phyloP scores from a whole-genome alignment of 2,329 filamentous ascomycete species.

The Exophiala lecanii-corni region DNA sequence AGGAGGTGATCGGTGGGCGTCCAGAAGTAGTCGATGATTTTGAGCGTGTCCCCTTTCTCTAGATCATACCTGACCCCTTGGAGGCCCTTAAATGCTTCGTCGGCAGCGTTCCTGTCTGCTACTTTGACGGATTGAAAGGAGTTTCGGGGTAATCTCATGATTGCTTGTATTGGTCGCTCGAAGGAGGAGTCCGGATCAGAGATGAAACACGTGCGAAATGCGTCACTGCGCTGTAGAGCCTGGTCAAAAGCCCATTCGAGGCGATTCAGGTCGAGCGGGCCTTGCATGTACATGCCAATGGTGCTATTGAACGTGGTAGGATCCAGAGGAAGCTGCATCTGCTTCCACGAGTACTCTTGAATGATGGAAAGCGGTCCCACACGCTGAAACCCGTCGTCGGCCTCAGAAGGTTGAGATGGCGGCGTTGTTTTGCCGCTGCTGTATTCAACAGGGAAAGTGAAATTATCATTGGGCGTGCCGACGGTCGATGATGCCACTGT shows the following conservation, averaged over 20 bases:
- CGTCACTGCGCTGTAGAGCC: conserved; percentile 2
- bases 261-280: not conserved
- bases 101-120: too few relatives aligned
- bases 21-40: conserved; percentile 12
- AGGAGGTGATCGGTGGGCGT: conserved; percentile 10
- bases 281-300: conserved; percentile 4
- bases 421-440: not conserved
- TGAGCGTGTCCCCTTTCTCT: conserved; percentile 11
- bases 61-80: conserved; percentile 7
- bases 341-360: conserved; percentile 8
- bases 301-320: conserved; percentile 4
- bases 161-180: too few relatives aligned
- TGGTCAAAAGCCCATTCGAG: conserved; percentile 2
- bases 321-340: conserved; percentile 9
- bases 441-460: too few relatives aligned
- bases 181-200: not conserved
- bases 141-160: too few relatives aligned
- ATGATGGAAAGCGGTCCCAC: conserved; percentile 8
- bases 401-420: too few relatives aligned
- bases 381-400: conserved; percentile 4
- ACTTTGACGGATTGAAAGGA: too few relatives aligned
- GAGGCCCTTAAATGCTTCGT: conserved; percentile 9
- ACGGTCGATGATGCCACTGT: too few relatives aligned
- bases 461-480: too few relatives aligned
- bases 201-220: conserved; percentile 10